These are phyloP conservation scores for Hypoxylon rickii DNA, from an alignment of 495 filamentous ascomycete genomes.

Conservation along the genomic window DNA sequence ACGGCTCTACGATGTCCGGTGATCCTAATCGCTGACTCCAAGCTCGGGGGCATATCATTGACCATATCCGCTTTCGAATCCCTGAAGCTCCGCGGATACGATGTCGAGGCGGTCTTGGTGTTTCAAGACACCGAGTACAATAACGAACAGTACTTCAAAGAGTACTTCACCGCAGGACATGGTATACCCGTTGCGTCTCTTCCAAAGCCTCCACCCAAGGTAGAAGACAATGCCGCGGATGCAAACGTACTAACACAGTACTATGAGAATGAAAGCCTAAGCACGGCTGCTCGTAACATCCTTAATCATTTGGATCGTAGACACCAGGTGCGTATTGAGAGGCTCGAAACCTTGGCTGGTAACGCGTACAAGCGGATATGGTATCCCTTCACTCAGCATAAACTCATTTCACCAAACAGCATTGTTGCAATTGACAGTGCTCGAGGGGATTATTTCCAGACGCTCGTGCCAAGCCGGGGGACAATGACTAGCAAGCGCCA, in stretches of 20 bases:
- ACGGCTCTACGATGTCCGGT: constrained; percentile 70
- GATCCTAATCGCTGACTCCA: constrained; percentile 71
- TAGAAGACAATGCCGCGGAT: constrained; percentile 42
- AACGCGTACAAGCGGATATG: constrained; percentile 66
- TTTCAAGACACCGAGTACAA: constrained; percentile 65
- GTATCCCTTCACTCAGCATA: constrained; percentile 83
- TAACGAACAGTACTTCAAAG: constrained; percentile 65
- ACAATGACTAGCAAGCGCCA: constrained; percentile 5
- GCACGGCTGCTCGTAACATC: constrained; percentile 28
- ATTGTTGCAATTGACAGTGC: constrained; percentile 77
- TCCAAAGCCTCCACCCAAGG: constrained; percentile 55
- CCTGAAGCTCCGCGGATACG: constrained; percentile 71
- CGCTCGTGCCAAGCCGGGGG: constrained; percentile 34
- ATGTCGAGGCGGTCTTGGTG: constrained; percentile 66
- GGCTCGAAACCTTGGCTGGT: constrained; percentile 61
- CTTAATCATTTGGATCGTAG: constrained; percentile 53
- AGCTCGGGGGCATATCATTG: constrained; percentile 73
- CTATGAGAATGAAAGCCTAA: constrained; percentile 56
- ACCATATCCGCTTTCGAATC: constrained; percentile 79
- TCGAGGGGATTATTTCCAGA: constrained; percentile 74
- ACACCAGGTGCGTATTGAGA: constrained; percentile 57
- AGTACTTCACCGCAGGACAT: constrained; percentile 62
- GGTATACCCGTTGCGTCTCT: constrained; percentile 59
- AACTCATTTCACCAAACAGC: constrained; percentile 57
- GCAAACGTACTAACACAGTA: constrained; percentile 61